phyloP scores from a whole-genome alignment of 2,329 filamentous ascomycete species.

The Curvularia spicifera region DNA sequence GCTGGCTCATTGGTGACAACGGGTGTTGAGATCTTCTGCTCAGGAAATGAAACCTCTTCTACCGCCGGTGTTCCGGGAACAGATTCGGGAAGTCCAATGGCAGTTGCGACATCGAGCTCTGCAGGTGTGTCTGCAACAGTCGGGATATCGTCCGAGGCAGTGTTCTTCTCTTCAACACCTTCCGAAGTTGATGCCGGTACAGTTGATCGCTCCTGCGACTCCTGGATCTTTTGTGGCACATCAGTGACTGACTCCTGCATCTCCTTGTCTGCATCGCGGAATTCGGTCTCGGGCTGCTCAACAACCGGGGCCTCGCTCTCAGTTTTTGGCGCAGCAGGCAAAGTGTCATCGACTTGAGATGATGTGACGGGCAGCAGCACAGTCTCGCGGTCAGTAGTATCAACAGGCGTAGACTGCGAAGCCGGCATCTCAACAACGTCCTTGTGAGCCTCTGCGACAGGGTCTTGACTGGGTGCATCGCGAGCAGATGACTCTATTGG shows the following conservation, averaged over 20 bases:
- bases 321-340: not conserved
- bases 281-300: not conserved
- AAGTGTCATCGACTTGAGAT: not conserved
- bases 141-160: not conserved
- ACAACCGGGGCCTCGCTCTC: not conserved
- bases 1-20: not conserved
- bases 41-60: not conserved
- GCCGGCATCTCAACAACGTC: constrained; percentile 1
- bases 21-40: not conserved
- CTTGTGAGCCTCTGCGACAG: not conserved
- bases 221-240: constrained; percentile 3
- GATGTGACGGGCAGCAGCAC: not conserved
- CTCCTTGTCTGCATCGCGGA: constrained; percentile 7
- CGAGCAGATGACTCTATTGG: not conserved
- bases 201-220: not conserved
- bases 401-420: constrained; percentile 10
- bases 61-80: not conserved
- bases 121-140: not conserved
- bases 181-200: not conserved
- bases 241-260: not conserved
- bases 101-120: not conserved
- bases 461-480: constrained; percentile 3
- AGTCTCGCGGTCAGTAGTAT: constrained; percentile 3
- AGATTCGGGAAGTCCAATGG: not conserved
- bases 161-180: not conserved